Evolutionary conservation across 2,329 filamentous ascomycete species (phyloP).

Genomic region (Juglanconis oblonga): DNA sequence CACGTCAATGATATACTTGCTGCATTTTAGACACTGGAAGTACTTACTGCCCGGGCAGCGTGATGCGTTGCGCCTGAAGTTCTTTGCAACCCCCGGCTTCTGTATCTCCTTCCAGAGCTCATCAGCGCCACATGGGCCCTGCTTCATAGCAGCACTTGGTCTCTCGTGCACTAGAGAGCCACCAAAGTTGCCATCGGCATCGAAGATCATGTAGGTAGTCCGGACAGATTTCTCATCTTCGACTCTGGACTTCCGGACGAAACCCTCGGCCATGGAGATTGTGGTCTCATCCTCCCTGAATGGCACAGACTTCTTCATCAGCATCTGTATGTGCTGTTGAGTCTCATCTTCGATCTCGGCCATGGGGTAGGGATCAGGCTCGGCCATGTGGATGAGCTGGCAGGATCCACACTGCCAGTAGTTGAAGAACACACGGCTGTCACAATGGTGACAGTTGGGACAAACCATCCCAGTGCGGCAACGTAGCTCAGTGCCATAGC

Average conservation of each 20-base stretch:
- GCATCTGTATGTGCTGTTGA: neutral
- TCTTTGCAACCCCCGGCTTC: slow-evolving; percentile 38
- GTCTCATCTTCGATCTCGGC: neutral
- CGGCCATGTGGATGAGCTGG: neutral
- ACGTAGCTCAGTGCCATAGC: neutral
- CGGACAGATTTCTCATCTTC: slow-evolving; percentile 22
- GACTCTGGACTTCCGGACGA: neutral
- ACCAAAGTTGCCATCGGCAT: slow-evolving; percentile 35
- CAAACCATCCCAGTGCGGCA: neutral
- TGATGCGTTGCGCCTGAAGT: slow-evolving; percentile 41
- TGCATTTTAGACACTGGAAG: slow-evolving; percentile 11
- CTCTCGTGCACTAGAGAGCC: slow-evolving; percentile 46
- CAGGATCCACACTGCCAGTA: neutral
- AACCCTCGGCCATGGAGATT: neutral
- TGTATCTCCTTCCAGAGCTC: slow-evolving; percentile 52
- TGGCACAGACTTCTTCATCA: neutral
- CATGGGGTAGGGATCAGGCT: slow-evolving; percentile 5
- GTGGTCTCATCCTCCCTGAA: neutral
- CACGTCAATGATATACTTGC: slow-evolving; percentile 23
- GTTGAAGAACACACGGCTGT: neutral
- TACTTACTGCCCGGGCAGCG: slow-evolving; percentile 32
- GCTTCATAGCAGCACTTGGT: slow-evolving; percentile 46
- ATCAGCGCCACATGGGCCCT: slow-evolving; percentile 49
- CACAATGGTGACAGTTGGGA: neutral
- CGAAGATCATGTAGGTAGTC: slow-evolving; percentile 41